phyloP scores from a whole-genome alignment of 345 rosid genomes.

The Brassica carinata region DNA sequence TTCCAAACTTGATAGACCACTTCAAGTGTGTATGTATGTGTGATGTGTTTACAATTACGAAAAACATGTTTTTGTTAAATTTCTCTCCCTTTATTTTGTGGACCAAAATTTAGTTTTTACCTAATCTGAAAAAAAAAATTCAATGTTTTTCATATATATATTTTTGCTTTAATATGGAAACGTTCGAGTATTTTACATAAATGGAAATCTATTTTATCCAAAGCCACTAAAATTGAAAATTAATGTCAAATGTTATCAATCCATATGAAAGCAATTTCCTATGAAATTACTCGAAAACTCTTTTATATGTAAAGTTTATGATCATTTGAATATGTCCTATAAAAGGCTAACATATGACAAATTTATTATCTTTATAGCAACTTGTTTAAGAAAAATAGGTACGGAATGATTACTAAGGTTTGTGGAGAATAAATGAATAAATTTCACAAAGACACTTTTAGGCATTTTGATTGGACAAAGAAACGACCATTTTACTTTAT shows the following conservation, averaged over 20 bases:
- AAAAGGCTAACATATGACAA: not conserved
- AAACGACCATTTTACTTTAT: not conserved
- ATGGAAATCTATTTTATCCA: not conserved
- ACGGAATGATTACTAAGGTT: not conserved
- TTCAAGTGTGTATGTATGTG: slow-evolving; percentile 21
- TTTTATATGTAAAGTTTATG: not conserved
- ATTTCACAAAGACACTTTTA: not conserved
- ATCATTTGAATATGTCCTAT: not conserved
- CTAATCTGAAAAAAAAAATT: not conserved
- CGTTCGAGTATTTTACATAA: slow-evolving; percentile 2
- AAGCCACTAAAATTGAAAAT: not conserved
- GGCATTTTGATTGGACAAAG: slow-evolving; percentile 5
- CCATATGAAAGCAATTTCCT: not conserved
- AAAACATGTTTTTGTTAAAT: not conserved
- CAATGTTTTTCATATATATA: not conserved
- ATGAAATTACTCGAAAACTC: not conserved
- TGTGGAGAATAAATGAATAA: slow-evolving; percentile 19
- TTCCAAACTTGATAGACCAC: slow-evolving; percentile 5
- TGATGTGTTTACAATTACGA: not conserved
- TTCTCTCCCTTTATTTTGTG: not conserved
- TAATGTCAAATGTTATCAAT: not conserved
- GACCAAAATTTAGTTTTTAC: not conserved
- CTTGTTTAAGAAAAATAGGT: not conserved
- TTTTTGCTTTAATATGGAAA: not conserved
- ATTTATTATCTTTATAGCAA: slow-evolving; percentile 8